Conservation (phyloP, 2,329 filamentous ascomycete genomes). For the Penicillium sp. region DNA sequence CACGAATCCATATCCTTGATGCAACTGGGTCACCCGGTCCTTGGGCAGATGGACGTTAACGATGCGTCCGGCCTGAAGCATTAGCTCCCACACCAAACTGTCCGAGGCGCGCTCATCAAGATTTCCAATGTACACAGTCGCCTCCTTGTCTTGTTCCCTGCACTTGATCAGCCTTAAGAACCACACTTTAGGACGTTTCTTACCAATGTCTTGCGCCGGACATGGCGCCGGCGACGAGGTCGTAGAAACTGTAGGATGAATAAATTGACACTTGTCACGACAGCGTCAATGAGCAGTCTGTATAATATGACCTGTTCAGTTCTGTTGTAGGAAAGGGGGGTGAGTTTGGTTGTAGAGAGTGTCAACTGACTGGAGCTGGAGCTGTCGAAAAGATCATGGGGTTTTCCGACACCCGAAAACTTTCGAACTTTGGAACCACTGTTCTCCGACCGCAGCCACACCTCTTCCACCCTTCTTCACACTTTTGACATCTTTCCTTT, state of each 20-base stretch:
- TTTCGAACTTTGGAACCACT: slow-evolving; percentile 25
- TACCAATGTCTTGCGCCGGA: slow-evolving; percentile 75
- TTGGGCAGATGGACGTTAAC: slow-evolving; percentile 98
- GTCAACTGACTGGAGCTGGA: slow-evolving; percentile 14
- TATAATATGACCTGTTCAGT: too few species aligned
- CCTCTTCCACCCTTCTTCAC: slow-evolving; percentile 4
- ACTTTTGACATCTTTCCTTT: background rate
- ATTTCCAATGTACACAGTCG: slow-evolving; percentile 96
- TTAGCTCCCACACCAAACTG: slow-evolving; percentile 91
- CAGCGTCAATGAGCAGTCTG: too few species aligned
- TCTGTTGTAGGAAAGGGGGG: background rate
- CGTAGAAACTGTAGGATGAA: background rate
- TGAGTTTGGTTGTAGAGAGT: background rate
- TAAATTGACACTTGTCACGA: too few species aligned
- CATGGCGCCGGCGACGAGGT: slow-evolving; percentile 48
- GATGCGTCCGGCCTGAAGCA: slow-evolving; percentile 95
- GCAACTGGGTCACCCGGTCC: slow-evolving; percentile 92
- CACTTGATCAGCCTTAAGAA: slow-evolving; percentile 13
- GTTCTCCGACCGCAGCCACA: slow-evolving; percentile 18
- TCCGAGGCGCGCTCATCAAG: slow-evolving; percentile 95
- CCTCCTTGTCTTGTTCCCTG: slow-evolving; percentile 97
- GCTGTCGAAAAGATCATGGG: slow-evolving; percentile 20
- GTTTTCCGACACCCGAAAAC: slow-evolving; percentile 31
- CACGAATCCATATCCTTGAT: slow-evolving; percentile 98
- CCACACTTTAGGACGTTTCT: slow-evolving; percentile 1